These are phyloP conservation scores for Gossypium trilobum DNA, from an alignment of 441 rosid genomes.

Conservation along the genomic window DNA sequence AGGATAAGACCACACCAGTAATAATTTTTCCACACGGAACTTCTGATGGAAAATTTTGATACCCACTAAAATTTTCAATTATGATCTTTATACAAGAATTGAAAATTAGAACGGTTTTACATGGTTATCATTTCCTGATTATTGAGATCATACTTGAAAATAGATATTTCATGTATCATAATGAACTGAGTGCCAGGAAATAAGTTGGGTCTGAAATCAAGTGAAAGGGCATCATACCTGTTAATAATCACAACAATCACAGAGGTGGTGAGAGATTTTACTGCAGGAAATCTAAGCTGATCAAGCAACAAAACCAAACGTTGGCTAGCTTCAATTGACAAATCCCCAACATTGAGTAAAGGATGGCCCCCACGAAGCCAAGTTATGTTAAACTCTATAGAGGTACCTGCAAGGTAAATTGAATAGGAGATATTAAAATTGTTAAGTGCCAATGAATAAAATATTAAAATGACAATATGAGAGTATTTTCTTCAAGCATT, in stretches of 20 bases:
- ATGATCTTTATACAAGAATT: not conserved
- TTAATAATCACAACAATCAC: constrained; percentile 67
- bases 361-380: constrained; percentile 91
- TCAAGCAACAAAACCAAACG: constrained; percentile 76
- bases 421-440: not conserved
- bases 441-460: not conserved
- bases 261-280: constrained; percentile 64
- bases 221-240: constrained; percentile 36
- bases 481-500: not conserved
- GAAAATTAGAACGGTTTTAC: not conserved
- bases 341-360: constrained; percentile 72
- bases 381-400: constrained; percentile 62
- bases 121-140: not conserved
- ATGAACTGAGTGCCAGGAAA: constrained; percentile 9
- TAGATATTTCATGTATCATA: not conserved
- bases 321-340: constrained; percentile 87
- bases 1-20: constrained; percentile 5
- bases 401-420: constrained; percentile 39
- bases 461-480: not conserved
- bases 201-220: constrained; percentile 12
- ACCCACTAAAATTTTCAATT: not conserved
- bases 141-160: not conserved
- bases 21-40: not conserved
- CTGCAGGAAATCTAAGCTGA: constrained; percentile 81
- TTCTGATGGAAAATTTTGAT: not conserved